phyloP scores from a whole-genome alignment of 2,329 filamentous ascomycete genomes.

The Fonsecaea erecta region DNA sequence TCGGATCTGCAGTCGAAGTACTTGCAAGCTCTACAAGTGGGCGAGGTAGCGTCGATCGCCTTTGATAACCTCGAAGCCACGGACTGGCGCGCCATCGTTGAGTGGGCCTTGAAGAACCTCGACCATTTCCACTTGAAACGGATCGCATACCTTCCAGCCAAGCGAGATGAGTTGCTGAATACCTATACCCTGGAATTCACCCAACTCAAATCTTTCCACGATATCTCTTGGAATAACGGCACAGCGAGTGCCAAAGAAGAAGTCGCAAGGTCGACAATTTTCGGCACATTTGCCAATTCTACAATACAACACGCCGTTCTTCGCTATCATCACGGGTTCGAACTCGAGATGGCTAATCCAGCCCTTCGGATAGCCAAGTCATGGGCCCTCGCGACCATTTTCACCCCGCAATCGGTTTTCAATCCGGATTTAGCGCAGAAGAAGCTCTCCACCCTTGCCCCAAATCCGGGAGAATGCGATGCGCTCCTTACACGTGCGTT shows the following conservation, averaged over 20 bases:
- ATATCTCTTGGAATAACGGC: slow-evolving; percentile 43
- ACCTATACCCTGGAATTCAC: slow-evolving; percentile 50
- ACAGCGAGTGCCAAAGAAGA: slow-evolving; percentile 42
- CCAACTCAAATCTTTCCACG: slow-evolving; percentile 41
- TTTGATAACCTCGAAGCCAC: slow-evolving; percentile 51
- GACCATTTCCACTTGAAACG: slow-evolving; percentile 46
- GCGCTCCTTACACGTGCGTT: slow-evolving; percentile 46
- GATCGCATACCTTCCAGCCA: slow-evolving; percentile 50
- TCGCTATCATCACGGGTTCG: slow-evolving; percentile 14
- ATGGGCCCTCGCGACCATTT: slow-evolving; percentile 55
- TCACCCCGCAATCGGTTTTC: slow-evolving; percentile 51
- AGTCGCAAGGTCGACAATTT: slow-evolving; percentile 44
- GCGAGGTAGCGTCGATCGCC: slow-evolving; percentile 51
- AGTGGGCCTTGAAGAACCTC: slow-evolving; percentile 52
- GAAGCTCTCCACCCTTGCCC: slow-evolving; percentile 38
- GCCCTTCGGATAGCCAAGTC: slow-evolving; percentile 44
- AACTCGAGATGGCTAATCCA: slow-evolving; percentile 13
- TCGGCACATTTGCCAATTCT: slow-evolving; percentile 37
- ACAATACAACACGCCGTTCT: slow-evolving; percentile 14
- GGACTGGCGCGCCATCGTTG: slow-evolving; percentile 53
- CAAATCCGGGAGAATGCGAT: slow-evolving; percentile 33
- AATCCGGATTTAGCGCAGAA: slow-evolving; percentile 44
- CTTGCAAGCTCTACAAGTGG: slow-evolving; percentile 51
- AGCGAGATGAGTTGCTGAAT: slow-evolving; percentile 48
- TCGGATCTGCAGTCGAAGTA: slow-evolving; percentile 54